These are phyloP conservation scores for Sugiyamaella smithiae DNA, from an alignment of 805 yeast species.

Conservation along the genomic window DNA sequence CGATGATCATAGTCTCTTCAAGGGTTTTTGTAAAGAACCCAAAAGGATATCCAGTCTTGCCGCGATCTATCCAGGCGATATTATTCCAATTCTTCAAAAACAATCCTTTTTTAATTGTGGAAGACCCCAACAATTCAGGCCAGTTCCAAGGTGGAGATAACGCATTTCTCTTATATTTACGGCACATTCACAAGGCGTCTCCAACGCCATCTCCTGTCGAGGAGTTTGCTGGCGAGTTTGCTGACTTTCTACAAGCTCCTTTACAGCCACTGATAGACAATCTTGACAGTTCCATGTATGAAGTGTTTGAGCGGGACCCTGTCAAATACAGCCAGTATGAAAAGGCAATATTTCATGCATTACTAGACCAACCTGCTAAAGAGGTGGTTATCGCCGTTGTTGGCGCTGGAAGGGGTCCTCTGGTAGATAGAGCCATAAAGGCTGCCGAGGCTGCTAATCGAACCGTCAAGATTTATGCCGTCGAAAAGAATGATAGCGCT, in stretches of 20 bases:
- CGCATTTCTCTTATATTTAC: conserved; percentile 25
- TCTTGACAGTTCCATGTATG: conserved; percentile 59
- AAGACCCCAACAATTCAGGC: conserved; percentile 28
- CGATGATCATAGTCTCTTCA: conserved; percentile 53
- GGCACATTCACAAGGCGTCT: conserved; percentile 23
- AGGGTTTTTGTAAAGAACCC: conserved; percentile 57
- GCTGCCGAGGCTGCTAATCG: conserved; percentile 37
- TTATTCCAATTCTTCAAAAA: conserved; percentile 45
- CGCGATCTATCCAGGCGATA: conserved; percentile 53
- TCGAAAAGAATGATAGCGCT: conserved; percentile 73
- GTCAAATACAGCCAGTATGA: conserved; percentile 69
- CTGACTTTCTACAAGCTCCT: conserved; percentile 55
- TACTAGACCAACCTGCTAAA: conserved; percentile 37
- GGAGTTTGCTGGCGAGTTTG: conserved; percentile 36
- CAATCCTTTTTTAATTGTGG: conserved; percentile 47
- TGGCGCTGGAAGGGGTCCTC: conserved; percentile 89
- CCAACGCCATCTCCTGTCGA: conserved; percentile 35
- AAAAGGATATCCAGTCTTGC: conserved; percentile 62
- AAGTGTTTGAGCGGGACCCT: conserved; percentile 66
- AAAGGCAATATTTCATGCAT: conserved; percentile 57
- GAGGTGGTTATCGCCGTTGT: conserved; percentile 50
- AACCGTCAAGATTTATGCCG: conserved; percentile 45
- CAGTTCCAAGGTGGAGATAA: conserved; percentile 25
- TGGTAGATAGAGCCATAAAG: conserved; percentile 53
- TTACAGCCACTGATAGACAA: conserved; percentile 66